Conservation (phyloP, 176 grass and related monocot species). For the Leersia perrieri region DNA sequence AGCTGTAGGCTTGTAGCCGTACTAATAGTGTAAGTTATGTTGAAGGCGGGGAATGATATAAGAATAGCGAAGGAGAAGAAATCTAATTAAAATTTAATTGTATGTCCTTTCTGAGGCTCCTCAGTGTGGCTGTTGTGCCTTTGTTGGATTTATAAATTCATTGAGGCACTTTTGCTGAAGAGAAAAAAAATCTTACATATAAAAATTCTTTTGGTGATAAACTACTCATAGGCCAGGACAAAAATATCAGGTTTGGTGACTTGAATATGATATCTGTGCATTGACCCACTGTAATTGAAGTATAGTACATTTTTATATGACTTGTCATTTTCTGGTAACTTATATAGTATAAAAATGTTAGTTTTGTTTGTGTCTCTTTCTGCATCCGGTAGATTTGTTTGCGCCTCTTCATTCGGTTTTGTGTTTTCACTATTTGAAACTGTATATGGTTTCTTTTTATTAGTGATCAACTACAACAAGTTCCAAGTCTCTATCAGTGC, state of each 20-base stretch:
- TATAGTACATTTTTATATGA: constrained; percentile 7
- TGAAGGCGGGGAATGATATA: not conserved
- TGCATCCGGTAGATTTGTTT: not conserved
- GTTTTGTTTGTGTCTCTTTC: not conserved
- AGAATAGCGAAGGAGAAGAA: not conserved
- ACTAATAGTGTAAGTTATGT: not conserved
- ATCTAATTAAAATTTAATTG: constrained; percentile 3
- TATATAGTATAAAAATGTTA: not conserved
- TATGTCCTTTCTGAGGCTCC: not conserved
- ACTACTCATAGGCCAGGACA: not conserved
- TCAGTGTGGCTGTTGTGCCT: not conserved
- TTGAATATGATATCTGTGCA: constrained; percentile 20
- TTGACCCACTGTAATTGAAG: not conserved
- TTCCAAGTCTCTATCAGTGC: constrained; percentile 15
- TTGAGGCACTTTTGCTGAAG: not conserved
- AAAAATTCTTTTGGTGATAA: constrained; percentile 8
- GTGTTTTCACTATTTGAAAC: not conserved
- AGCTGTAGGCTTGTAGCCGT: not conserved
- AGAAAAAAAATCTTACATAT: not conserved
- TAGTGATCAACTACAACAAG: not conserved
- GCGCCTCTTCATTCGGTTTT: not conserved
- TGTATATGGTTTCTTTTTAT: not conserved
- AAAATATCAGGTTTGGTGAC: not conserved
- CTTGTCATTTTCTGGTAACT: not conserved
- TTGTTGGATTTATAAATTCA: constrained; percentile 12